Evolutionary conservation across 441 rosid genomes (phyloP).

Genomic region (Bocquillonia castaneifolia): DNA sequence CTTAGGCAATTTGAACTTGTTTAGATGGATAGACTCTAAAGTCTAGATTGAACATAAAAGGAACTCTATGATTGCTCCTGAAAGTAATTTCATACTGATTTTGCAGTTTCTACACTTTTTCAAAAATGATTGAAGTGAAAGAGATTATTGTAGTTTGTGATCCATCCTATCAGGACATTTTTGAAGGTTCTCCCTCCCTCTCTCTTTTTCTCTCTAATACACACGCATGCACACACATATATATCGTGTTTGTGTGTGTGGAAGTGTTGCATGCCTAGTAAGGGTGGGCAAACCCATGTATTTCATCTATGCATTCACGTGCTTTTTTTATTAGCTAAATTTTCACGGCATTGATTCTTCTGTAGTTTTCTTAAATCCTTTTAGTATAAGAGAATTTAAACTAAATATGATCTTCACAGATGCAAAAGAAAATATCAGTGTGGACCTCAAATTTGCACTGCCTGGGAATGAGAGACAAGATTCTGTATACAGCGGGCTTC

Average conservation of each 20-base stretch:
- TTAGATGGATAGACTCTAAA: background rate
- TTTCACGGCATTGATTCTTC: background rate
- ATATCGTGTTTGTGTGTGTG: background rate
- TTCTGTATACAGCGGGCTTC: slow-evolving; percentile 84
- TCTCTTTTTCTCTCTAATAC: slow-evolving; percentile 13
- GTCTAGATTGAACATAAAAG: slow-evolving; percentile 3
- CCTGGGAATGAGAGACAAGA: slow-evolving; percentile 98
- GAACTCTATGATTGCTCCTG: slow-evolving; percentile 3
- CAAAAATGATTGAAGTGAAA: slow-evolving; percentile 67
- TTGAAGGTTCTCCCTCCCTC: slow-evolving; percentile 58
- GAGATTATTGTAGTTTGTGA: slow-evolving; percentile 91
- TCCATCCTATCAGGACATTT: slow-evolving; percentile 77
- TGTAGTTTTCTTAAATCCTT: background rate
- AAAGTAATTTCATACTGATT: slow-evolving; percentile 7
- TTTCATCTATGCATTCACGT: background rate
- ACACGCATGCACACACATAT: background rate
- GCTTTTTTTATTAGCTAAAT: background rate
- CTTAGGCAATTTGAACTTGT: background rate
- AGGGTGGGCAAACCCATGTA: background rate
- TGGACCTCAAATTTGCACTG: slow-evolving; percentile 65
- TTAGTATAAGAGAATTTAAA: slow-evolving; percentile 2
- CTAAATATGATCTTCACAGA: slow-evolving; percentile 36
- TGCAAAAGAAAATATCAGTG: slow-evolving; percentile 40
- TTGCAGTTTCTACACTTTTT: slow-evolving; percentile 74
- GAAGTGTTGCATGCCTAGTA: background rate